These are phyloP conservation scores for Suzukiozyma palmioleophila DNA, from an alignment of 1,139 yeast genomes.

Conservation along the genomic window DNA sequence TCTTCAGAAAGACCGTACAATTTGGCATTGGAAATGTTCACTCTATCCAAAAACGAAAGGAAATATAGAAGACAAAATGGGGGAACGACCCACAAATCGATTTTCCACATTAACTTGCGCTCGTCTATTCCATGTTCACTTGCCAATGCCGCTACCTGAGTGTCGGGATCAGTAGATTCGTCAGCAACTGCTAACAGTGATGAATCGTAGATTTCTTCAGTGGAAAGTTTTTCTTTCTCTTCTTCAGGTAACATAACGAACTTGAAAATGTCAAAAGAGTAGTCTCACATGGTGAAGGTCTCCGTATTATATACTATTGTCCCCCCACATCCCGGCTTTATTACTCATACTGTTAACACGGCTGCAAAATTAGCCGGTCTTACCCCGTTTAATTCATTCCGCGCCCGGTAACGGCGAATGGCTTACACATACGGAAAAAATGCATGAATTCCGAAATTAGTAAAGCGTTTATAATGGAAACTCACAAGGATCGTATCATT, in stretches of 20 bases:
- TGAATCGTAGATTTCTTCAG: too few species aligned
- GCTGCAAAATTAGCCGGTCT: too few species aligned
- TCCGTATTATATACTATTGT: too few species aligned
- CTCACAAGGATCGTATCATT: too few species aligned
- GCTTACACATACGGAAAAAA: not conserved
- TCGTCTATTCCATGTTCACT: constrained; percentile 34
- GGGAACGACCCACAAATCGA: constrained; percentile 64
- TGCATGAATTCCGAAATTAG: too few species aligned
- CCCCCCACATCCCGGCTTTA: too few species aligned
- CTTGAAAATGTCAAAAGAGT: too few species aligned
- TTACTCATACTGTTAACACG: too few species aligned
- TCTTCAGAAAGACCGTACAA: constrained; percentile 58
- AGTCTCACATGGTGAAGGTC: too few species aligned
- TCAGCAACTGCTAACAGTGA: not conserved
- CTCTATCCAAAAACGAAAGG: constrained; percentile 67
- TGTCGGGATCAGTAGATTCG: constrained; percentile 10
- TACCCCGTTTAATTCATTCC: not conserved
- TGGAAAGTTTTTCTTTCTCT: too few species aligned
- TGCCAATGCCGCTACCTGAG: constrained; percentile 26
- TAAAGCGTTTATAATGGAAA: too few species aligned
- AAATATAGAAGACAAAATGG: constrained; percentile 67
- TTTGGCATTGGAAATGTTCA: constrained; percentile 71
- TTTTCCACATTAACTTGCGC: constrained; percentile 52
- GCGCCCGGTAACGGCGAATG: not conserved
- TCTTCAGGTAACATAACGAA: too few species aligned